These are phyloP conservation scores for Anthracocystis setariae DNA, from an alignment of 1,284 basidiomycete species.

Conservation along the genomic window DNA sequence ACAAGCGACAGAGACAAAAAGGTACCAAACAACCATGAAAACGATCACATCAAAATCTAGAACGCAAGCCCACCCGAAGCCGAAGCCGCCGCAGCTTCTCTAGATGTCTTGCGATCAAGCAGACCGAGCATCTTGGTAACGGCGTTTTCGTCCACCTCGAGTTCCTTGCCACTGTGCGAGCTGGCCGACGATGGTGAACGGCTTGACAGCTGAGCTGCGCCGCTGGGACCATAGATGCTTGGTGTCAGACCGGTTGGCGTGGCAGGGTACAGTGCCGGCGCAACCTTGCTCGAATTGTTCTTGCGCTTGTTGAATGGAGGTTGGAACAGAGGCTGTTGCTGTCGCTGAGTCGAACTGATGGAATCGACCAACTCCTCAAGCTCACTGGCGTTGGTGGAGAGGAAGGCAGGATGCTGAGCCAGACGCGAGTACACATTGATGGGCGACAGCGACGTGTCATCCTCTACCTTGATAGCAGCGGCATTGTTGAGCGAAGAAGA, in stretches of 20 bases:
- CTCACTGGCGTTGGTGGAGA: constrained; percentile 54
- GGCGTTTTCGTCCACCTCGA: constrained; percentile 54
- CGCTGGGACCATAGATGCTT: constrained; percentile 39
- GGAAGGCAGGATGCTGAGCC: constrained; percentile 58
- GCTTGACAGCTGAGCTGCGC: constrained; percentile 8
- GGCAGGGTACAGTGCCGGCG: constrained; percentile 20
- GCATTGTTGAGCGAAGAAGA: constrained; percentile 16
- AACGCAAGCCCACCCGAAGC: constrained; percentile 22
- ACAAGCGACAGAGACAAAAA: too few species aligned
- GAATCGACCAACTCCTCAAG: constrained; percentile 60
- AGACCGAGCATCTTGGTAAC: constrained; percentile 51
- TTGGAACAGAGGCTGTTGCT: constrained; percentile 22
- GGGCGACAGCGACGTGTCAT: constrained; percentile 47
- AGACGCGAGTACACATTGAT: constrained; percentile 58
- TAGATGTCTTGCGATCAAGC: constrained; percentile 48
- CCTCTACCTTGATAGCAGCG: constrained; percentile 8
- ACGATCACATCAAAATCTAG: constrained; percentile 2
- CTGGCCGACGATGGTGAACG: constrained; percentile 15
- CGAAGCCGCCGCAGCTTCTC: constrained; percentile 19
- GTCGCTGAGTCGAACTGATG: constrained; percentile 34
- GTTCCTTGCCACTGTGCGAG: constrained; percentile 15
- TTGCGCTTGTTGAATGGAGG: constrained; percentile 34
- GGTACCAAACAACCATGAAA: background rate
- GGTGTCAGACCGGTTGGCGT: constrained; percentile 27
- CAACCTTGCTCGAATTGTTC: constrained; percentile 15